Base-by-base conservation (phyloP, 208 protist genomes). In the Acanthamoeba castellanii region DNA sequence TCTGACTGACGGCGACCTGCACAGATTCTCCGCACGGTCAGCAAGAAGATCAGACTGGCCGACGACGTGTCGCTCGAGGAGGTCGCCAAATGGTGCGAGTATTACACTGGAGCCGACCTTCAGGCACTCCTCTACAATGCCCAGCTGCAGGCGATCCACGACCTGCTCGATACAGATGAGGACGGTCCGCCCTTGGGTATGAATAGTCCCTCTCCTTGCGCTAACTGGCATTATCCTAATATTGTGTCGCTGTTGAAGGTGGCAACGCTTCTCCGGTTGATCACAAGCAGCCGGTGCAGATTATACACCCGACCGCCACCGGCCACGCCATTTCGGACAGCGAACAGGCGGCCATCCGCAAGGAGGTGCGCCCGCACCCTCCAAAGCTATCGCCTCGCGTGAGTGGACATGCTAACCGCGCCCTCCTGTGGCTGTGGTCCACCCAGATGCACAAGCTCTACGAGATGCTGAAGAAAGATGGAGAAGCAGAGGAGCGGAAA, bases 1-100 rank as follows among this genome's bases (percentile, higher is more conserved):
- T 98, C 98, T 20, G 96, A 96, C n/a, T 52, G 96, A 30, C 98
- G 99, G 68, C 96, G 98, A 20, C 52, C 52, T 14, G 27, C 20
- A 78, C 82, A 95, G 87, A 96, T 97, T 13, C 25, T 97, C 3
- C 16, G 59, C 2, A 72, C 30, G 27, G 70, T 97, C 16, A 42
- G 32, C 3, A 64, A 11, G 18, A 95, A 96, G 50, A 74, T 96
- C 64, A 93, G 90, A 13, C 57, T 97, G 8, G 16, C 13, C 3
- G 13, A 47, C 30, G 70, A 96, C 50, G 57, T 97, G 3, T 81
- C 72, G n/a, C 61, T 97, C 0, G 50, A 72, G 5, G 27, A 93
- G 2, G 9, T 97, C 2, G 92, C 96, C 11, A 55, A 89, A 1
- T 93, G 47, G 30, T 93, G 66, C 30, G 70, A 76, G 27, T 13